Percentiles rank a stretch among this genome's conserved stretches.
Conservation (phyloP, 768 basidiomycete species). For the Lactifluus rugatus region DNA sequence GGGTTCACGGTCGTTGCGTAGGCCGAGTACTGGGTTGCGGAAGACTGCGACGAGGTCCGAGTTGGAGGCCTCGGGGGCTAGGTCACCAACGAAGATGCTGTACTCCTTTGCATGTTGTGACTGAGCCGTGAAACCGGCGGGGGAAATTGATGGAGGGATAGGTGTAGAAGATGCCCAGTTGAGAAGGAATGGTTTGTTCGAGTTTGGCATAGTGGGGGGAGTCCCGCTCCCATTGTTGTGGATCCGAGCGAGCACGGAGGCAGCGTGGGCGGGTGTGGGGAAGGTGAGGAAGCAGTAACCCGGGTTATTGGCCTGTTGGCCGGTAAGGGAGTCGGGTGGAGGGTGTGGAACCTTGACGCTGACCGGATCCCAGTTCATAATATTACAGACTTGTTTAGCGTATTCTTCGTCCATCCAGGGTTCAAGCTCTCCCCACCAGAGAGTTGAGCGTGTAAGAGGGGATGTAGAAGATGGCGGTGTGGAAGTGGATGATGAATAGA, state of each 20-base stretch:
- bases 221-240: conserved; percentile 35
- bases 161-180: conserved; percentile 55
- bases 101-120: conserved; percentile 73
- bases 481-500: conserved; percentile 23
- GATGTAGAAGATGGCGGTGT: conserved; percentile 23
- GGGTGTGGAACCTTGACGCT: conserved; percentile 64
- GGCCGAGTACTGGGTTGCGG: conserved; percentile 78
- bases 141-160: conserved; percentile 25
- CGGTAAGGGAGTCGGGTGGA: conserved; percentile 44
- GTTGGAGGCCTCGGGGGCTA: conserved; percentile 88
- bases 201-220: conserved; percentile 75
- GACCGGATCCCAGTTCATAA: conserved; percentile 83
- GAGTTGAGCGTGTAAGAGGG: conserved; percentile 42
- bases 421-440: conserved; percentile 85
- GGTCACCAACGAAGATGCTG: conserved; percentile 90
- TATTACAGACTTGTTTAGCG: conserved; percentile 72
- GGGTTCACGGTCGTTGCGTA: conserved; percentile 78
- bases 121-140: conserved; percentile 30
- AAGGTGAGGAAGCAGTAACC: conserved; percentile 88
- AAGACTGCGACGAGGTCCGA: conserved; percentile 93
- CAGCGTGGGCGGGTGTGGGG: conserved; percentile 57
- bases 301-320: conserved; percentile 69
- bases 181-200: conserved; percentile 68
- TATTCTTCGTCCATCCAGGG: conserved; percentile 98
- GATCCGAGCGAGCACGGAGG: conserved; percentile 61